These are phyloP conservation scores for Grosmannia penicillata DNA, from an alignment of 2,329 filamentous ascomycete species.

Conservation along the genomic window DNA sequence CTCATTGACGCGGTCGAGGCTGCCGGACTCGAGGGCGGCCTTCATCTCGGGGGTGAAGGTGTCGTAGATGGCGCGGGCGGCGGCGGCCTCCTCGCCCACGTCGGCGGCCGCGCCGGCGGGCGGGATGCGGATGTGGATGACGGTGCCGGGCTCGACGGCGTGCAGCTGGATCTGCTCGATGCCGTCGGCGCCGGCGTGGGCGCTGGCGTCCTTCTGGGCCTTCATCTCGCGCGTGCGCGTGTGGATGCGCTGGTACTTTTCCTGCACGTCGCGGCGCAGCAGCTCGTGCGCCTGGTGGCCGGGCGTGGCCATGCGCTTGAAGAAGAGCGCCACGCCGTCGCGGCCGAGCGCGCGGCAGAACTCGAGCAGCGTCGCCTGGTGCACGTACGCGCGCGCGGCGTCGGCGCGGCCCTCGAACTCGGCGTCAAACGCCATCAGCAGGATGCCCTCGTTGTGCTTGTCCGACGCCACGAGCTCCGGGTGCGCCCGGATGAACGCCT, in stretches of 20 bases:
- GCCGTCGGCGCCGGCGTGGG: constrained; percentile 34
- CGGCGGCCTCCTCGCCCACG: constrained; percentile 47
- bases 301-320: constrained; percentile 83
- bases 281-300: constrained; percentile 82
- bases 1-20: constrained; percentile 74
- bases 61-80: constrained; percentile 65
- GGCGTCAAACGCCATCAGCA: constrained; percentile 83
- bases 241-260: constrained; percentile 72
- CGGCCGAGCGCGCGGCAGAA: constrained; percentile 84
- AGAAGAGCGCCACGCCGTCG: constrained; percentile 84
- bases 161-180: constrained; percentile 97
- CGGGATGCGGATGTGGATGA: constrained; percentile 79
- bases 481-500: constrained; percentile 66
- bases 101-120: constrained; percentile 49
- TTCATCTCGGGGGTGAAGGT: constrained; percentile 68
- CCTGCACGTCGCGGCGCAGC: constrained; percentile 84
- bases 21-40: constrained; percentile 71
- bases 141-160: constrained; percentile 82
- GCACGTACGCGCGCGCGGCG: constrained; percentile 74
- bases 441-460: constrained; percentile 54
- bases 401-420: constrained; percentile 64
- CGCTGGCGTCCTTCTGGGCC: constrained; percentile 22
- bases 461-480: constrained; percentile 57
- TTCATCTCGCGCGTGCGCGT: constrained; percentile 60
- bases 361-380: constrained; percentile 82